phyloP scores from a whole-genome alignment of 2,329 filamentous ascomycete species.

The Xylariaceae sp. region DNA sequence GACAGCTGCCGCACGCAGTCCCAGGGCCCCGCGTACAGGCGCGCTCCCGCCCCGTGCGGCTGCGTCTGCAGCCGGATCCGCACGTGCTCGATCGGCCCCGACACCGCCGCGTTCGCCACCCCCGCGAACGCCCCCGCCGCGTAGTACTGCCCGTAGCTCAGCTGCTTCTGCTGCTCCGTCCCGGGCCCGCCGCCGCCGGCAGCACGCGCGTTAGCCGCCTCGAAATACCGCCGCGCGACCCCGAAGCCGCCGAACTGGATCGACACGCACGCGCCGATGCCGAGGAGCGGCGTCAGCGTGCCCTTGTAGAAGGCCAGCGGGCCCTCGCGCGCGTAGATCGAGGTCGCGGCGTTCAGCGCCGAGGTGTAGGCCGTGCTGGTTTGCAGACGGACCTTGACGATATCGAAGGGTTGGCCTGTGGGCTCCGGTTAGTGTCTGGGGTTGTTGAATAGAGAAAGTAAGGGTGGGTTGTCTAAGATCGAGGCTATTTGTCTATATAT shows the following conservation, averaged over 20 bases:
- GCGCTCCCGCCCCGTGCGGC: constrained; percentile 78
- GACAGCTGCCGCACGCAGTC: constrained; percentile 90
- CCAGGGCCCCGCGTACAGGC: constrained; percentile 80
- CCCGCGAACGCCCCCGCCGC: constrained; percentile 89
- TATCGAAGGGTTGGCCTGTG: constrained; percentile 76
- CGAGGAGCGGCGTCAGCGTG: constrained; percentile 89
- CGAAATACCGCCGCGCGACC: constrained; percentile 83
- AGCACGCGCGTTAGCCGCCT: constrained; percentile 70
- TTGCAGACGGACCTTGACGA: constrained; percentile 96
- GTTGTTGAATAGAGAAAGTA: background rate
- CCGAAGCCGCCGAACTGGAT: constrained; percentile 98
- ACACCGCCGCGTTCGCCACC: constrained; percentile 84
- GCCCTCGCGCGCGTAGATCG: constrained; percentile 88
- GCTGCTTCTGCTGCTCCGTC: constrained; percentile 45
- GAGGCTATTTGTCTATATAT: background rate
- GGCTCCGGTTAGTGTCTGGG: background rate
- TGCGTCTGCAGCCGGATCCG: constrained; percentile 96
- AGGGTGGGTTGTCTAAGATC: no score
- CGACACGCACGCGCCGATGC: constrained; percentile 96
- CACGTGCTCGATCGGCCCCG: constrained; percentile 93
- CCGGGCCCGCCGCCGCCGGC: constrained; percentile 52
- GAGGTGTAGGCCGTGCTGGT: constrained; percentile 80
- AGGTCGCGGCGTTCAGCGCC: constrained; percentile 77
- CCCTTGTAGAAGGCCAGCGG: constrained; percentile 93
- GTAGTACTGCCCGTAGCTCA: constrained; percentile 88